Base-by-base conservation (phyloP, 768 basidiomycete genomes). In the Guyanaporus albipodus region DNA sequence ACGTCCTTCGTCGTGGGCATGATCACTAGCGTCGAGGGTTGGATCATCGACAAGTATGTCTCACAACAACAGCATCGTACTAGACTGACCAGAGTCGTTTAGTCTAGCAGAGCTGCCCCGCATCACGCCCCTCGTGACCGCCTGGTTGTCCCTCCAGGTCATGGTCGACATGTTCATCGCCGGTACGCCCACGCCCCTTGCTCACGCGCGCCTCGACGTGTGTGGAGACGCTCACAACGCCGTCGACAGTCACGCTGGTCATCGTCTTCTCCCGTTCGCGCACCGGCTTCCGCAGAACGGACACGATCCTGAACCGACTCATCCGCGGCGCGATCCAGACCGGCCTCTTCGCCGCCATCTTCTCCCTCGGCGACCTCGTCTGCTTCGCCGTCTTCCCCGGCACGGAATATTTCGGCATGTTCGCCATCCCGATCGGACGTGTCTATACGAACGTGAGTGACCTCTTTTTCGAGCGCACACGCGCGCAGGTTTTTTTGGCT, bases 91-190 rank as follows among this genome's bases (percentile, higher is more conserved):
- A 14, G 1, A 9, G 1, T 35, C 4, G 4, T 12, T 19, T 38
- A 80, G 76, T 17, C 57, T 33, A n/a, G 64, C 68, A 2, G 65
- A 76, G 14, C 68, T 78, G n/a, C 63, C 59, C 5, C 65, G 66
- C 14, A 52, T 78, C n/a, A 67, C 64, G 2, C 68, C 68, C 2
- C 66, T 70, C 24, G 76, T 74, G 17, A 74, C 67, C 17, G 68
- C 70, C 24, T 78, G 77, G 77, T 60, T 78, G 14, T 62, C 59
- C 0, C 68, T 73, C 58, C 77, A 78, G 51, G 73, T 75, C 9
- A 42, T 49, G 18, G 67, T 71, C 1, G 77, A 79, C 53, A 28
- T 69, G 8, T 42, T 72, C n/a, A 74, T 78, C 38, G 75, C 75
- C 1, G 42, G 77, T n/a, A n/a, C n/a, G n/a, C n/a, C n/a, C n/a